Percentiles rank a stretch among this genome's conserved stretches.
Evolutionary conservation across 2,329 filamentous ascomycete genomes (phyloP).

Genomic region (Colletotrichum sp.): DNA sequence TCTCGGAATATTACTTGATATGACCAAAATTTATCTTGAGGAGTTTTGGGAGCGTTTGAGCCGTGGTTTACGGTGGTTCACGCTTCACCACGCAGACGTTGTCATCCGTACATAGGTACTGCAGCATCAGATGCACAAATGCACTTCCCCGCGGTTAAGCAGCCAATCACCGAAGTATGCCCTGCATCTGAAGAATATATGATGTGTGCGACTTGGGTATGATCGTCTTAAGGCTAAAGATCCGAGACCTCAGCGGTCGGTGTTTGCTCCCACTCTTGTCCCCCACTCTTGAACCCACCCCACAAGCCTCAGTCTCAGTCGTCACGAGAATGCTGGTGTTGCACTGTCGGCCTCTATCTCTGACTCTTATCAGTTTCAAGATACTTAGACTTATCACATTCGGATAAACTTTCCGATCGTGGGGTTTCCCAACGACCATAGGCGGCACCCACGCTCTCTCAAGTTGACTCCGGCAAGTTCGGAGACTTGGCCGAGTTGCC

Average conservation of each 20-base stretch:
- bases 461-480: neutral
- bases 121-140: neutral
- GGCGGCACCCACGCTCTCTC: neutral
- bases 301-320: neutral
- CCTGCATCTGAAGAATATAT: neutral
- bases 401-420: neutral
- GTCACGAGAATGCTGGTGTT: neutral
- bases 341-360: neutral
- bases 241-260: too few species aligned
- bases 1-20: too few species aligned
- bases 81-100: neutral
- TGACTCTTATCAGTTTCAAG: neutral
- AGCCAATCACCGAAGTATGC: neutral
- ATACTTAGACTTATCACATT: neutral
- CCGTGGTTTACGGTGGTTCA: too few species aligned
- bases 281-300: neutral
- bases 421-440: neutral
- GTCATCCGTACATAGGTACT: neutral
- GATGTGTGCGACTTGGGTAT: neutral
- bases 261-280: neutral
- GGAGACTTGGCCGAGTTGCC: neutral
- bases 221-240: neutral
- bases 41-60: too few species aligned
- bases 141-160: neutral
- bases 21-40: too few species aligned